Conservation (phyloP, 192 early-diverging fungal species). For the Podila horticola region DNA sequence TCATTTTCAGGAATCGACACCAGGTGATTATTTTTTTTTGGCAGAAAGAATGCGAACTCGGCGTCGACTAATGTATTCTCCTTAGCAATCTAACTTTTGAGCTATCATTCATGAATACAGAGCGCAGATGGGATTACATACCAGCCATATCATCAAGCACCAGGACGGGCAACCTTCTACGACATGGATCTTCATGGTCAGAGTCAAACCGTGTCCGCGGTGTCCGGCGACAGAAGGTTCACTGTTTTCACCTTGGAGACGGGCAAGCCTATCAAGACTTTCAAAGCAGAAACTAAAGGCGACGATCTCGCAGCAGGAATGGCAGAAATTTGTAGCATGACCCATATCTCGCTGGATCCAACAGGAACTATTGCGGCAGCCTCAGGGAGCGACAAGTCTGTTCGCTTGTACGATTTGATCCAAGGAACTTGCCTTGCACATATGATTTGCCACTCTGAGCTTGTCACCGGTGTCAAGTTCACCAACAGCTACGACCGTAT, state of each 20-base stretch:
- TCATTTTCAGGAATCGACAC: slow-evolving; percentile 71
- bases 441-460: slow-evolving; percentile 74
- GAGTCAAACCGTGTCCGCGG: slow-evolving; percentile 66
- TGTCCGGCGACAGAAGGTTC: slow-evolving; percentile 77
- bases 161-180: slow-evolving; percentile 75
- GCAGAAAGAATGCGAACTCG: too few species aligned
- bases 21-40: slow-evolving; percentile 11
- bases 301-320: slow-evolving; percentile 53
- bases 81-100: not conserved
- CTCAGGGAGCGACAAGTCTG: slow-evolving; percentile 72
- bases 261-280: slow-evolving; percentile 72
- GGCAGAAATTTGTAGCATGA: slow-evolving; percentile 63
- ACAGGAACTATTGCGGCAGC: slow-evolving; percentile 73
- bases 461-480: slow-evolving; percentile 78
- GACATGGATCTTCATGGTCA: slow-evolving; percentile 73
- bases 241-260: slow-evolving; percentile 67
- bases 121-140: slow-evolving; percentile 43
- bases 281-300: slow-evolving; percentile 64
- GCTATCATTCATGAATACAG: slow-evolving; percentile 3
- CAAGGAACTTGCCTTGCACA: slow-evolving; percentile 68
- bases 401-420: slow-evolving; percentile 77
- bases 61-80: not conserved
- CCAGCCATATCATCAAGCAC: slow-evolving; percentile 73
- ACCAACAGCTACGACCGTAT: slow-evolving; percentile 59
- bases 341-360: slow-evolving; percentile 75